These are phyloP conservation scores for Picochlorum sp. DNA, from an alignment of 139 green algal species.

Conservation along the genomic window DNA sequence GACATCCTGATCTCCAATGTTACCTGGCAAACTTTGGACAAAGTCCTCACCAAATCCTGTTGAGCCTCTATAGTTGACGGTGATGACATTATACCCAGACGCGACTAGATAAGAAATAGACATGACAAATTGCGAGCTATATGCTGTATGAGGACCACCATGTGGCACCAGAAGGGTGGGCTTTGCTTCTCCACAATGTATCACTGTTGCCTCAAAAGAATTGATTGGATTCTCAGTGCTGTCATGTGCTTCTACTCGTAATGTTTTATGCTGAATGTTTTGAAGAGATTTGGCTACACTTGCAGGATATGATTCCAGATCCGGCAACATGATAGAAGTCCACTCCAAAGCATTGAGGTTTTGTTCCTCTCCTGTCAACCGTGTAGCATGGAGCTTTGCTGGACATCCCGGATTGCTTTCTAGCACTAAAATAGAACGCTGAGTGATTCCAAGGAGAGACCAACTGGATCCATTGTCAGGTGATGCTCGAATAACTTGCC, in stretches of 20 bases:
- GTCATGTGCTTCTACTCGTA: slow-evolving; percentile 15
- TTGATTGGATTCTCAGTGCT: slow-evolving; percentile 24
- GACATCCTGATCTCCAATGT: slow-evolving; percentile 69
- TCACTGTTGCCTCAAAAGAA: slow-evolving; percentile 27
- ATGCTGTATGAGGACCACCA: slow-evolving; percentile 77
- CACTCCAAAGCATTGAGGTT: slow-evolving; percentile 13
- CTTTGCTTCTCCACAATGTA: not conserved
- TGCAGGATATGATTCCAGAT: slow-evolving; percentile 9
- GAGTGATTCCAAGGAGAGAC: slow-evolving; percentile 21
- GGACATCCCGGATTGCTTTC: slow-evolving; percentile 24
- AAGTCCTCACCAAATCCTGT: slow-evolving; percentile 70
- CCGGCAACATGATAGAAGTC: slow-evolving; percentile 25
- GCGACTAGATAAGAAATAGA: slow-evolving; percentile 53
- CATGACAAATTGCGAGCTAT: slow-evolving; percentile 53
- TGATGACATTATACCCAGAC: slow-evolving; percentile 22
- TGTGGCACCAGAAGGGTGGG: slow-evolving; percentile 70
- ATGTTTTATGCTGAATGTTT: slow-evolving; percentile 4
- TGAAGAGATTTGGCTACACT: slow-evolving; percentile 18
- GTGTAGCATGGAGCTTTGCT: slow-evolving; percentile 30
- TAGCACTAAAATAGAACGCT: slow-evolving; percentile 23
- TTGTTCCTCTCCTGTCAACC: not conserved
- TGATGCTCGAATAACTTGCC: slow-evolving; percentile 22
- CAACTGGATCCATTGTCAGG: slow-evolving; percentile 29
- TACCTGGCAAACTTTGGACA: slow-evolving; percentile 72
- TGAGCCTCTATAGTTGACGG: slow-evolving; percentile 71